Evolutionary conservation across 2,329 filamentous ascomycete species (phyloP), one percentile per base, ranked within the genome.

Genomic region (Sarocladiaceae sp.): DNA sequence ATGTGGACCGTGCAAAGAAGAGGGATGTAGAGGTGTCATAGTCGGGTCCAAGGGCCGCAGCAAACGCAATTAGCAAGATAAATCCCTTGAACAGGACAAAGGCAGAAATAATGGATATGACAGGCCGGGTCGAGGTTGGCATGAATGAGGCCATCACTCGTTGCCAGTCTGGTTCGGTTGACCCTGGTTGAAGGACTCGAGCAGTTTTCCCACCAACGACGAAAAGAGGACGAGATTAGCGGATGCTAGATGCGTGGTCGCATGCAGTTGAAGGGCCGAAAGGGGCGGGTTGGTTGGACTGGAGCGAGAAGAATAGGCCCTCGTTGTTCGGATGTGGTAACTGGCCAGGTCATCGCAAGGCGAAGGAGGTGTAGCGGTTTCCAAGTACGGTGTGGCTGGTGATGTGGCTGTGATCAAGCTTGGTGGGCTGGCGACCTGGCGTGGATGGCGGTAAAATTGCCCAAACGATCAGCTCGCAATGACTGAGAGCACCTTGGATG

Each of bases 21-120:
- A 77, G 61, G 35, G 77, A 77, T 6, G 80, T 85, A 6, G 88
- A 93, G n/a, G 88, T 92, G 69, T 95, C 89, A 66, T 94, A 95
- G 58, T 80, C 82, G 15, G 80, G 79, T 53, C 76, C 81, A 44
- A 79, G 65, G 50, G 68, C 67, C 33, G 75, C 73, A 29, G 71
- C 70, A 50, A 78, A 63, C 25, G 83, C 83, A 52, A 92, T 66
- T 42, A 77, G 60, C n/a, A 91, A 66, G 6, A 94, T 71, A 10
- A 88, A 62, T 5, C 67, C 49, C 64, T 93, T 94, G 62, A 88
- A 91, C n/a, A 62, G 29, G 17, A 54, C 33, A 20, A 50, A 50
- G 18, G 37, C 40, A 18, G 49, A 29, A 22, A 51, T 39, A 44
- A 53, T 36, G 25, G 51, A 53, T 10, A 23, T 31, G 44, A 50